These are phyloP conservation scores for Epithemia pelagica DNA, from an alignment of 108 stramenopile genomes.

Conservation along the genomic window DNA sequence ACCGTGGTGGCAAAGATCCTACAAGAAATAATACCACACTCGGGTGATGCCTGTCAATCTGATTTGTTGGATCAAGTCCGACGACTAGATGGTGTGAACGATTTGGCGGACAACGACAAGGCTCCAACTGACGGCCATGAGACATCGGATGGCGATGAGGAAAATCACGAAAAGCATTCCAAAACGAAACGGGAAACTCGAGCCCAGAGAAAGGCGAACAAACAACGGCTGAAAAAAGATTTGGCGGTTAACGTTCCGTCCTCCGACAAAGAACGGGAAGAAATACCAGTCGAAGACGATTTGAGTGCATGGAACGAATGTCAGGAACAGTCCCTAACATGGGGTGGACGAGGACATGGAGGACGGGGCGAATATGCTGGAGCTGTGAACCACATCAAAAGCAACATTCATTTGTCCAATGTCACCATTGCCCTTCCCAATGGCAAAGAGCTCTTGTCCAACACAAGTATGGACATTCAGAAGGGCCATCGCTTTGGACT, in stretches of 20 bases:
- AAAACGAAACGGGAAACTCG: background rate
- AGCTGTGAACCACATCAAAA: constrained; percentile 29
- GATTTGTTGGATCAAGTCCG: background rate
- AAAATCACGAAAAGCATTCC: background rate
- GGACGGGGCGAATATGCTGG: constrained; percentile 33
- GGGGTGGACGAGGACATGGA: constrained; percentile 47
- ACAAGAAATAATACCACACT: background rate
- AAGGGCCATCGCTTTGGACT: constrained; percentile 64
- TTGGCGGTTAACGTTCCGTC: background rate
- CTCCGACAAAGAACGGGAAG: background rate
- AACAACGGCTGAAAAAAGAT: background rate
- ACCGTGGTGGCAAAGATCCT: background rate
- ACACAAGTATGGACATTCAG: constrained; percentile 5
- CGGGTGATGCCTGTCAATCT: background rate
- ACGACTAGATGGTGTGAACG: background rate
- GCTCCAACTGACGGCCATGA: background rate
- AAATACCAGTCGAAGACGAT: background rate
- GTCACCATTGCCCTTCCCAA: constrained; percentile 27
- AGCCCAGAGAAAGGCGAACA: background rate
- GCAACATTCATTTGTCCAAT: constrained; percentile 31
- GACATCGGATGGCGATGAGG: background rate
- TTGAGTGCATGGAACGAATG: background rate
- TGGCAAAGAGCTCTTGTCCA: constrained; percentile 4
- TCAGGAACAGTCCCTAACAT: background rate
- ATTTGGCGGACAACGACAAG: background rate